Evolutionary conservation across 148 eudicot species (phyloP).

Genomic region (Beta vulgaris): DNA sequence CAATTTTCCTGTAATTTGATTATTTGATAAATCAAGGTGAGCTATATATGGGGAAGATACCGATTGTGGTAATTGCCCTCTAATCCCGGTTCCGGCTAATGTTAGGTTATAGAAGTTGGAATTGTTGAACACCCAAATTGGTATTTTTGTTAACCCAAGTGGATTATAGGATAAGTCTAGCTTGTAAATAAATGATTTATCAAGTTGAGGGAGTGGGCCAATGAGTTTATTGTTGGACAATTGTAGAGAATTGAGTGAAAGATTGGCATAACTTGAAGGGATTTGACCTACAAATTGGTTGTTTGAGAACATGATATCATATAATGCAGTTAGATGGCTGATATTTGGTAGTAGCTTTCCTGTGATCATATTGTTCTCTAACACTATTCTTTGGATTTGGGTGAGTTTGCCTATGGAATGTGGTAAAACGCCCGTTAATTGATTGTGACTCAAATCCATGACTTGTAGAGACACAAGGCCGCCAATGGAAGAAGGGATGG

Average conservation of each 20-base stretch:
- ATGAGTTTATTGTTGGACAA: slow-evolving; percentile 54
- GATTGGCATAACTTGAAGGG: slow-evolving; percentile 54
- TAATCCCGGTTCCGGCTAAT: slow-evolving; percentile 54
- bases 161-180: slow-evolving; percentile 65
- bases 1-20: slow-evolving; percentile 52
- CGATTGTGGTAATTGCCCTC: slow-evolving; percentile 48
- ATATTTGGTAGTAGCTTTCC: slow-evolving; percentile 58
- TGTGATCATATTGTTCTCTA: slow-evolving; percentile 48
- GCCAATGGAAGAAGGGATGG: slow-evolving; percentile 47
- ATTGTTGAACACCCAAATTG: slow-evolving; percentile 38
- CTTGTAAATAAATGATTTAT: slow-evolving; percentile 36
- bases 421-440: slow-evolving; percentile 43
- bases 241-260: slow-evolving; percentile 40
- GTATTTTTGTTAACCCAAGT: slow-evolving; percentile 39
- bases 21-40: slow-evolving; percentile 60
- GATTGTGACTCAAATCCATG: slow-evolving; percentile 39
- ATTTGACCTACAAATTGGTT: slow-evolving; percentile 57
- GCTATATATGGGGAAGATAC: slow-evolving; percentile 41
- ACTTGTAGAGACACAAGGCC: slow-evolving; percentile 42
- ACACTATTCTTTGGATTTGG: slow-evolving; percentile 35
- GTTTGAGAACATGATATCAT: slow-evolving; percentile 40
- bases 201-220: slow-evolving; percentile 47
- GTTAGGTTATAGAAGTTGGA: slow-evolving; percentile 33
- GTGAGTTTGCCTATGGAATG: slow-evolving; percentile 42
- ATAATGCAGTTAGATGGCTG: slow-evolving; percentile 43